These are phyloP conservation scores for Dianthus caryophyllus DNA, from an alignment of 148 eudicot species.

Conservation along the genomic window DNA sequence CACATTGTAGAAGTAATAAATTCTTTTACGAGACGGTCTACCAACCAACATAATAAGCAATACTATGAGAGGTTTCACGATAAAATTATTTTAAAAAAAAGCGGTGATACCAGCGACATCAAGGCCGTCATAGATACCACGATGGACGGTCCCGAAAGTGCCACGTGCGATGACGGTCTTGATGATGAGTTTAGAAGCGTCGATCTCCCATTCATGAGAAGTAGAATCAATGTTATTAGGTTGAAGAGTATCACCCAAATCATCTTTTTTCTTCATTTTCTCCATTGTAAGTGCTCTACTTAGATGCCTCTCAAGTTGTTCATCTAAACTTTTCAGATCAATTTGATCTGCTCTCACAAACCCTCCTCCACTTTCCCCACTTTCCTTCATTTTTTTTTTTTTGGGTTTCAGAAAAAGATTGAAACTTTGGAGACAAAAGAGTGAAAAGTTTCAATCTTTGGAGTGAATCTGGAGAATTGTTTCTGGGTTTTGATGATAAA, in stretches of 20 bases:
- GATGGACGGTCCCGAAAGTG: constrained; percentile 91
- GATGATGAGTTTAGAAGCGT: constrained; percentile 70
- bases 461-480: background rate
- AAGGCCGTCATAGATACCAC: constrained; percentile 71
- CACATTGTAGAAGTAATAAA: background rate
- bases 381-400: constrained; percentile 38
- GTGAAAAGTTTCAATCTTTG: background rate
- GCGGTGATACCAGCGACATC: constrained; percentile 98
- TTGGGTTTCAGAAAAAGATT: background rate
- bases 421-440: background rate
- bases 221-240: background rate
- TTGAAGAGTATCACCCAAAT: constrained; percentile 1
- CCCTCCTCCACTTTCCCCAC: constrained; percentile 47
- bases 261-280: constrained; percentile 40
- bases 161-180: constrained; percentile 83
- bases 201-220: constrained; percentile 83
- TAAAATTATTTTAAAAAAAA: too few relatives aligned
- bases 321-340: constrained; percentile 76
- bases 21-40: too few relatives aligned
- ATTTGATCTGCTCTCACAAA: constrained; percentile 86
- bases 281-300: constrained; percentile 64
- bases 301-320: constrained; percentile 72
- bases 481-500: background rate
- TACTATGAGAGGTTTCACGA: too few relatives aligned
- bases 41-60: too few relatives aligned